Percentiles rank a stretch among this genome's conserved stretches.
phyloP scores from a whole-genome alignment of 2,329 filamentous ascomycete species.

The Hortaea sp. region DNA sequence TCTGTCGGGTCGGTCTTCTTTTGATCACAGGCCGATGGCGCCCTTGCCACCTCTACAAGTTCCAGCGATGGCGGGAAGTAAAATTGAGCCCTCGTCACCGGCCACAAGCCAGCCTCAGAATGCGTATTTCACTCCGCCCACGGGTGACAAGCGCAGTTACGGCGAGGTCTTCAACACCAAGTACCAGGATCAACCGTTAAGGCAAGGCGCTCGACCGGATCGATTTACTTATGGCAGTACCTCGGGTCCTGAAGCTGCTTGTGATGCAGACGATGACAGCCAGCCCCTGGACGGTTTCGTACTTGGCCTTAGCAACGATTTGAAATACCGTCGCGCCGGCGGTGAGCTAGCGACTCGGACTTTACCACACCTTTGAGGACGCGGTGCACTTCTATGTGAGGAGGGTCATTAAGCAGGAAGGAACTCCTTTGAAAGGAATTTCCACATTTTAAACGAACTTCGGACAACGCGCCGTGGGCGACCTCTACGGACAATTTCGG shows the following conservation, averaged over 20 bases:
- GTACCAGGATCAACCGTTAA: constrained; percentile 34
- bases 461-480: too few relatives aligned
- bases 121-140: constrained; percentile 20
- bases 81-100: constrained; percentile 35
- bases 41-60: constrained; percentile 35
- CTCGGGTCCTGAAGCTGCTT: constrained; percentile 1
- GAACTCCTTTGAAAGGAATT: too few relatives aligned
- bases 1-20: constrained; percentile 7
- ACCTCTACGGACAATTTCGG: too few relatives aligned
- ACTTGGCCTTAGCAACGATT: constrained; percentile 26
- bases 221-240: constrained; percentile 6
- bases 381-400: too few relatives aligned
- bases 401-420: too few relatives aligned
- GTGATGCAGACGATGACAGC: constrained; percentile 27
- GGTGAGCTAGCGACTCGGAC: constrained; percentile 24
- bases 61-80: constrained; percentile 20
- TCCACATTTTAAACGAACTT: too few relatives aligned
- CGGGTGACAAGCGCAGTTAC: constrained; percentile 36
- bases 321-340: constrained; percentile 39
- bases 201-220: constrained; percentile 34
- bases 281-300: constrained; percentile 15
- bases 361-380: constrained; percentile 9
- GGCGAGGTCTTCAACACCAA: constrained; percentile 32
- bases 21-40: constrained; percentile 13
- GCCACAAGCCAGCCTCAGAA: constrained; percentile 26